Evolutionary conservation across 2,329 filamentous ascomycete species (phyloP), one percentile per base, ranked within the genome.

Genomic region (Lachnellula occidentalis): DNA sequence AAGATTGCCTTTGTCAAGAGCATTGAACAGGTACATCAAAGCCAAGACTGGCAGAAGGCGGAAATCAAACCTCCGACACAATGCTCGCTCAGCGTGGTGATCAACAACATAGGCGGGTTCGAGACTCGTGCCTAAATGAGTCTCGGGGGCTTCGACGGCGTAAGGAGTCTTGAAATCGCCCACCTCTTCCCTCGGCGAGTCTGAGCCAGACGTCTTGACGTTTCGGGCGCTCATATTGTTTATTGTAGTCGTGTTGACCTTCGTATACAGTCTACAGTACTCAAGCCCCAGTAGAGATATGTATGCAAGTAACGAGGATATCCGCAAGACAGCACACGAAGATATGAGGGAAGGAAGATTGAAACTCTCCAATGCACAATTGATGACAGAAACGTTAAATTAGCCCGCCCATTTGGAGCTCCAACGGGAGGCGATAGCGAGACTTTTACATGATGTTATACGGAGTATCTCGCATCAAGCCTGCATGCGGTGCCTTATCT

Each of bases 21-120:
- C 71, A 59, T 76, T 75, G 67, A 75, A 74, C 4, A 75, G 66
- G 57, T 75, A 76, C 79, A 83, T 82, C 22, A 79, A 39, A 21
- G 79, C 77, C 48, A 82, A 63, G 3, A 81, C 73, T 1, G 79
- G 79, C 58, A 82, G 63, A 9, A 82, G 66, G 19, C 78, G 76
- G 19, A 78, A 64, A 63, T 82, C 79, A 54, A 82, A 77, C 65
- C 80, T 81, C 66, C 76, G 74, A 59, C 77, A 78, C 6, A 82
- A 69, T 0, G 72, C 72, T 21, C 72, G 72, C 67, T 82, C 79
- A 14, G 78, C 77, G 46, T 66, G 64, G 24, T 63, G 61, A 61
- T 77, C 74, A 41, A 76, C 48, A 14, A 68, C 55, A 27, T 56
- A 57, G 17, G 61, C 61, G 8, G 61, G 47, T 21, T 60, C 57